Base-by-base conservation (phyloP, 164 flowering plant species). In the Cinnamomum micranthum region DNA sequence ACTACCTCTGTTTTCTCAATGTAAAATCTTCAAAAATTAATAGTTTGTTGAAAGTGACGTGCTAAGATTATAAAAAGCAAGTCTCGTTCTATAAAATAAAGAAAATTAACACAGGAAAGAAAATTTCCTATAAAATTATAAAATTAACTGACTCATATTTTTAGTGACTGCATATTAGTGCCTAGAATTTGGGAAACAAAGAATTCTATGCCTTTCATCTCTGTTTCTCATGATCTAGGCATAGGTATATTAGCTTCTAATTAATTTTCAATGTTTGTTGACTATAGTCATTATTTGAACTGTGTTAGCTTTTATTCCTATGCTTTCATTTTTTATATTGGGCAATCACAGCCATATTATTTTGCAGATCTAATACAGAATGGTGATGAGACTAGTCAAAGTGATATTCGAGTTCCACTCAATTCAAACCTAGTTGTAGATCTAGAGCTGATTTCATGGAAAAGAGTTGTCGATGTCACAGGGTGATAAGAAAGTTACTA, bases 381-480 rank as follows among this genome's bases (percentile, higher is more conserved):
- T 50, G 80, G 74, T 20, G 50, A 65, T 76, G 77, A 13, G 58
- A 25, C 41, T 65, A 22, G 33, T 69, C 65, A 50, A 31, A 77
- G 47, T 70, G 67, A 74, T 22, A 60, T 13, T 68, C 69, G 31
- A 31, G 69, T 78, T 27, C 78, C 73, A 28, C 60, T 77, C 9
- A 67, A 75, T 72, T 80, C 84, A 2, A 81, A 72, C 47, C 68
- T 86, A 68, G 75, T 23, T 41, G 75, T 88, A 15, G 52, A 77
- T 65, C 74, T 88, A 69, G 85, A 88, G 78, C 74, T 88, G 52
- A 55, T 86, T 5, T 86, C 91, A 2, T 85, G 87, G 83, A 88
- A 86, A 66, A 84, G 77, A 41, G 86, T 88, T 41, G 65, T 78
- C 62, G 77, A 84, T 81, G 74, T 86, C 58, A 74, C 81, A 1